Evolutionary conservation across 2,329 filamentous ascomycete genomes (phyloP).

Genomic region (Nannizziopsis barbatae): DNA sequence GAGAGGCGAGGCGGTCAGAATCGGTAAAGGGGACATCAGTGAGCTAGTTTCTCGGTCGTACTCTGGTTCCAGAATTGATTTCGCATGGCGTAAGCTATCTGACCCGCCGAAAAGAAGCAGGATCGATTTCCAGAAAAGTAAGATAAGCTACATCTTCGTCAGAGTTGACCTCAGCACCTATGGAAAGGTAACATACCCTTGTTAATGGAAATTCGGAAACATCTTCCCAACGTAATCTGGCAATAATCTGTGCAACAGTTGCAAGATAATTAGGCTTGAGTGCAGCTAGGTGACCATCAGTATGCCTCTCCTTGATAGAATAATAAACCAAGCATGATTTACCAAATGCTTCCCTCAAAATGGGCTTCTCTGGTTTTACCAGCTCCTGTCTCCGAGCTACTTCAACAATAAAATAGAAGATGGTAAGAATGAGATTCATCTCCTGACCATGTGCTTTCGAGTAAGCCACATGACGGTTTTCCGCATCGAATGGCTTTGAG

Average conservation of each 20-base stretch:
- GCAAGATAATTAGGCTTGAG: constrained; percentile 59
- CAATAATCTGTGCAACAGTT: constrained; percentile 58
- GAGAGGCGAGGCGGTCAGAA: constrained; percentile 83
- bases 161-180: background rate
- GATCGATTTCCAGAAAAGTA: constrained; percentile 86
- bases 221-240: constrained; percentile 60
- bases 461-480: constrained; percentile 25
- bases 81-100: constrained; percentile 59
- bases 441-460: constrained; percentile 31
- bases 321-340: constrained; percentile 12
- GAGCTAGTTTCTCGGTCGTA: constrained; percentile 48
- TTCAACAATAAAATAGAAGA: constrained; percentile 35
- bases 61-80: constrained; percentile 50
- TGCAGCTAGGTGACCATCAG: constrained; percentile 35
- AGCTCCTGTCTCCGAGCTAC: constrained; percentile 29
- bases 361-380: constrained; percentile 6
- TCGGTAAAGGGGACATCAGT: constrained; percentile 47
- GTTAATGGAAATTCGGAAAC: constrained; percentile 45
- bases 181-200: constrained; percentile 39
- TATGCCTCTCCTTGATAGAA: constrained; percentile 12
- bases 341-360: constrained; percentile 16
- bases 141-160: constrained; percentile 47
- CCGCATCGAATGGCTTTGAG: constrained; percentile 21
- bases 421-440: constrained; percentile 34
- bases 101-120: constrained; percentile 75